A percentile compares a stretch with the other conserved stretches of the same genome.
These are phyloP conservation scores for Nicotiana undulata DNA, from an alignment of 257 asterid species.

Conservation along the genomic window DNA sequence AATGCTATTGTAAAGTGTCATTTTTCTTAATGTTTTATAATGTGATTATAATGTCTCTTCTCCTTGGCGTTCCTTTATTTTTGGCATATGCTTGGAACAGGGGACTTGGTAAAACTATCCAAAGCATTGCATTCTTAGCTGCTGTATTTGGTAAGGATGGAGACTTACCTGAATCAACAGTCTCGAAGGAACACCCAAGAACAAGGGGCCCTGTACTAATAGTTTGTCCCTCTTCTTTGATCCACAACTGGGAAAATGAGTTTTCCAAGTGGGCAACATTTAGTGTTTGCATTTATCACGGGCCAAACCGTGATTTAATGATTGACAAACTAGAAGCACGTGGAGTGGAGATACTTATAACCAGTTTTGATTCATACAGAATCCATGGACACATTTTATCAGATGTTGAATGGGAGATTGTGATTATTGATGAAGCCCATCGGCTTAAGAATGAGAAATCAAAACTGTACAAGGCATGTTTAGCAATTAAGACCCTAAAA, in stretches of 20 bases:
- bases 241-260: slow-evolving; percentile 90
- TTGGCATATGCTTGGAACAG: slow-evolving; percentile 28
- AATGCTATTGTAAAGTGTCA: background rate
- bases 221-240: slow-evolving; percentile 84
- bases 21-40: background rate
- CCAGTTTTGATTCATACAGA: slow-evolving; percentile 92
- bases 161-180: slow-evolving; percentile 28
- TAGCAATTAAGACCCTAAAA: slow-evolving; percentile 58
- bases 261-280: slow-evolving; percentile 87
- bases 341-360: slow-evolving; percentile 63
- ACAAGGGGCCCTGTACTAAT: slow-evolving; percentile 65
- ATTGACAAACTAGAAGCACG: slow-evolving; percentile 55
- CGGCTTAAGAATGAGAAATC: slow-evolving; percentile 90
- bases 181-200: slow-evolving; percentile 12
- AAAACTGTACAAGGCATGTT: slow-evolving; percentile 63
- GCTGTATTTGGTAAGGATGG: slow-evolving; percentile 70
- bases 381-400: slow-evolving; percentile 66
- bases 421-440: slow-evolving; percentile 89
- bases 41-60: background rate
- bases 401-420: slow-evolving; percentile 65
- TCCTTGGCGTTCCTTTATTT: slow-evolving; percentile 3
- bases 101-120: slow-evolving; percentile 98
- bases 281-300: slow-evolving; percentile 71
- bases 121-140: slow-evolving; percentile 85
- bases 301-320: slow-evolving; percentile 74